These are phyloP conservation scores for Oxyria digyna DNA, from an alignment of 148 eudicot genomes.

Conservation along the genomic window DNA sequence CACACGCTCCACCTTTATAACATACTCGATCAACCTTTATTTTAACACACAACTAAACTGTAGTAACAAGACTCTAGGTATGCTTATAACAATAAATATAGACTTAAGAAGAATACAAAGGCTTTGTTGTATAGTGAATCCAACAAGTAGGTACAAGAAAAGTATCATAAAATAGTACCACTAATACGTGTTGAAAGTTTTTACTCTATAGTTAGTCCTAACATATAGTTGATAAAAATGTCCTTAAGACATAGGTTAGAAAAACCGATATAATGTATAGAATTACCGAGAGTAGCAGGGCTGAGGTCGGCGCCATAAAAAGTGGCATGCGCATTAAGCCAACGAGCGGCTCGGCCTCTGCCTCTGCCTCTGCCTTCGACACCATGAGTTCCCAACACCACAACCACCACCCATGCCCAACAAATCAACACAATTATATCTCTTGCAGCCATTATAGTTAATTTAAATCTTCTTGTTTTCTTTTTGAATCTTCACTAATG, in stretches of 20 bases:
- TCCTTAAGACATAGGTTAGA: no score
- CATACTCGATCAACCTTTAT: background rate
- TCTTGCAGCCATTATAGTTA: background rate
- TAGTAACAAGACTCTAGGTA: no score
- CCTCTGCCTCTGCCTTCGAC: background rate
- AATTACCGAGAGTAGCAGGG: slow-evolving; percentile 58
- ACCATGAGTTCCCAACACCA: slow-evolving; percentile 7
- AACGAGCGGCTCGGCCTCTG: slow-evolving; percentile 16
- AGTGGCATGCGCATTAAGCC: slow-evolving; percentile 67
- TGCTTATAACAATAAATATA: no score
- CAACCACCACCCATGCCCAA: background rate
- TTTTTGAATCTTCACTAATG: background rate
- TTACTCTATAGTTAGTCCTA: no score
- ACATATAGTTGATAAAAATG: no score
- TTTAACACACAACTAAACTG: background rate
- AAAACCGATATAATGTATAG: no score
- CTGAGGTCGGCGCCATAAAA: slow-evolving; percentile 55
- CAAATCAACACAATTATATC: background rate
- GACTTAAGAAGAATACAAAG: no score
- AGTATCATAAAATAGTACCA: no score
- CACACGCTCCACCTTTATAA: slow-evolving; percentile 64
- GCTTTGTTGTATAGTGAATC: no score
- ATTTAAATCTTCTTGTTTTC: background rate
- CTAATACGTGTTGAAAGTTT: no score
- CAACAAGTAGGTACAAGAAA: no score